Conservation (phyloP, 306 rosid species). For the Cyclanthera cordifolia region DNA sequence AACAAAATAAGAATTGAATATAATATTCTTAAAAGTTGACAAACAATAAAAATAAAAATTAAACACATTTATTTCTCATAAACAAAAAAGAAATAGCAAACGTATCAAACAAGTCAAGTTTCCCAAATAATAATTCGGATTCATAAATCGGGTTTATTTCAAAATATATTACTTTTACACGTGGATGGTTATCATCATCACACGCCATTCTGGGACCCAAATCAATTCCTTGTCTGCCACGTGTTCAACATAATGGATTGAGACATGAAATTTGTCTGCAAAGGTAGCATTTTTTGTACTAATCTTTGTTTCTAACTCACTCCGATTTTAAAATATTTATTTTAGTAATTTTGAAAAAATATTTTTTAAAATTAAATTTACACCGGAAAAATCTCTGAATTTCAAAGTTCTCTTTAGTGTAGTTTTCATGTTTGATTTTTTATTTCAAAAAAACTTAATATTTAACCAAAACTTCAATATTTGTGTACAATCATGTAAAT, state of each 20-base stretch:
- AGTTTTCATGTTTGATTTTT: no score
- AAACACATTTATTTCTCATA: background rate
- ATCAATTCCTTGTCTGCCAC: constrained; percentile 5
- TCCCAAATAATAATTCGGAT: background rate
- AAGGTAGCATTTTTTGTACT: background rate
- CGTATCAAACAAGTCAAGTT: background rate
- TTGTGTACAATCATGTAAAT: no score
- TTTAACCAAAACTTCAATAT: no score
- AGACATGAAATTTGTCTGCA: background rate
- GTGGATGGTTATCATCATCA: constrained; percentile 3
- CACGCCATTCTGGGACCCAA: background rate
- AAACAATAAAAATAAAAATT: background rate
- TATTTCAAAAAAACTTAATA: no score
- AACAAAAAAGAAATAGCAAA: background rate
- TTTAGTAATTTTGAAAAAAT: no score
- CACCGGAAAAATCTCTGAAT: no score
- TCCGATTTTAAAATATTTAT: no score
- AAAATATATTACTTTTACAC: background rate
- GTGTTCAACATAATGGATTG: constrained; percentile 1
- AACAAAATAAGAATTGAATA: background rate
- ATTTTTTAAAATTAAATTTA: no score
- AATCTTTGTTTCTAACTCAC: background rate
- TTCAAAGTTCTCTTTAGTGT: no score
- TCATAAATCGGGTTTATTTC: background rate
- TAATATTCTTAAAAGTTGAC: background rate